Conservation (phyloP, 2,329 filamentous ascomycete species). For the Macroventuria anomochaeta region DNA sequence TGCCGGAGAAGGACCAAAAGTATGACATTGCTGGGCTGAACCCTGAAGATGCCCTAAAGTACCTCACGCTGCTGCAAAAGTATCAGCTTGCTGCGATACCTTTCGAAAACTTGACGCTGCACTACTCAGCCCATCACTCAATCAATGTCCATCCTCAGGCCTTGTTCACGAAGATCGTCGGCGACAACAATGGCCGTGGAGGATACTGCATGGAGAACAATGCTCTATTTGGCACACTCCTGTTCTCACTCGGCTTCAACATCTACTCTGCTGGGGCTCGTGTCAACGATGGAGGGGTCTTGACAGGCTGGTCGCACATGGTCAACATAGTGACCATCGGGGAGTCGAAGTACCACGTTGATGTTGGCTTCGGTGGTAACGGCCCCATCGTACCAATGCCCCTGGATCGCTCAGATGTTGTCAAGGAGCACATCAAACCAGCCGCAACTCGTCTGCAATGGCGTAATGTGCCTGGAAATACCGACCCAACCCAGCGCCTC, state of each 20-base stretch:
- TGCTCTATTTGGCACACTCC: slow-evolving; percentile 58
- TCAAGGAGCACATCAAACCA: slow-evolving; percentile 41
- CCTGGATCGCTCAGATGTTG: slow-evolving; percentile 36
- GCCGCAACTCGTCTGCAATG: slow-evolving; percentile 43
- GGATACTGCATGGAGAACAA: slow-evolving; percentile 70
- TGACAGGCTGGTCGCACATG: slow-evolving; percentile 53
- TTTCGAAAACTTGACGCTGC: slow-evolving; percentile 64
- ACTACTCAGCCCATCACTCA: slow-evolving; percentile 50
- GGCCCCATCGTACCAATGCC: slow-evolving; percentile 50
- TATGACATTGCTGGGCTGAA: slow-evolving; percentile 33
- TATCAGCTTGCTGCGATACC: slow-evolving; percentile 58
- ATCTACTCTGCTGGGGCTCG: slow-evolving; percentile 51
- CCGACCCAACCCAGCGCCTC: slow-evolving; percentile 48
- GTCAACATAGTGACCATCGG: slow-evolving; percentile 53
- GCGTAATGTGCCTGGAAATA: slow-evolving; percentile 42
- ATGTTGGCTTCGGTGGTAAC: slow-evolving; percentile 53
- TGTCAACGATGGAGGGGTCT: slow-evolving; percentile 41
- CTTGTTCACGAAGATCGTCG: slow-evolving; percentile 63
- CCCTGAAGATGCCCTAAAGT: slow-evolving; percentile 33
- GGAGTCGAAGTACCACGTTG: slow-evolving; percentile 45
- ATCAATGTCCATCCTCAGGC: slow-evolving; percentile 58
- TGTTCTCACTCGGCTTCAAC: slow-evolving; percentile 60
- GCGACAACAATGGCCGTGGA: slow-evolving; percentile 56
- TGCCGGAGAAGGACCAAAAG: slow-evolving; percentile 33
- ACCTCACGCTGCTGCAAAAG: slow-evolving; percentile 42